phyloP scores from a whole-genome alignment of 2,329 filamentous ascomycete species.

The Lachnellula arida region DNA sequence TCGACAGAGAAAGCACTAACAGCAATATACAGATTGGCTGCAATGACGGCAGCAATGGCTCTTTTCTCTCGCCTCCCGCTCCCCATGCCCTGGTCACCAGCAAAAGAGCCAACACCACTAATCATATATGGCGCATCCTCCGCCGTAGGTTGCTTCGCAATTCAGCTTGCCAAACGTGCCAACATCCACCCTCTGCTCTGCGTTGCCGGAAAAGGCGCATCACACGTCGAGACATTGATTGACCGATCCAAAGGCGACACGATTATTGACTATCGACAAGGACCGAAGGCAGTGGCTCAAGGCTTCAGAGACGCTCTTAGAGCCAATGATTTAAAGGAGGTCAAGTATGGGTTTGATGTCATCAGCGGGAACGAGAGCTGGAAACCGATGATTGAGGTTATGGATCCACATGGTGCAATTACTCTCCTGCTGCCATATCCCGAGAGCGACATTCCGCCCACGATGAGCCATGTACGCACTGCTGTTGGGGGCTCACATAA shows the following conservation, averaged over 20 bases:
- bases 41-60: slow-evolving; percentile 48
- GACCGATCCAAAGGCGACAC: slow-evolving; percentile 45
- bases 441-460: too few relatives aligned
- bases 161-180: slow-evolving; percentile 41
- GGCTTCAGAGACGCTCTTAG: not conserved
- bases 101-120: slow-evolving; percentile 26
- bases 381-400: too few relatives aligned
- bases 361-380: slow-evolving; percentile 1
- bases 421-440: too few relatives aligned
- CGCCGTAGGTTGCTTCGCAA: slow-evolving; percentile 50
- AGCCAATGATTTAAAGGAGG: not conserved
- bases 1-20: not conserved
- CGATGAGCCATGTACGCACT: too few relatives aligned
- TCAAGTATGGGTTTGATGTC: slow-evolving; percentile 4
- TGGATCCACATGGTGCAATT: too few relatives aligned
- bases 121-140: slow-evolving; percentile 48
- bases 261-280: slow-evolving; percentile 50
- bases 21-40: slow-evolving; percentile 36
- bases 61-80: slow-evolving; percentile 25
- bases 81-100: slow-evolving; percentile 40
- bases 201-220: slow-evolving; percentile 44
- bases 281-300: slow-evolving; percentile 35
- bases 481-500: too few relatives aligned
- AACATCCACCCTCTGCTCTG: slow-evolving; percentile 56
- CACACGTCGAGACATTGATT: slow-evolving; percentile 45